Conservation (phyloP, 2,329 filamentous ascomycete species). For the Nothopassalora personata region DNA sequence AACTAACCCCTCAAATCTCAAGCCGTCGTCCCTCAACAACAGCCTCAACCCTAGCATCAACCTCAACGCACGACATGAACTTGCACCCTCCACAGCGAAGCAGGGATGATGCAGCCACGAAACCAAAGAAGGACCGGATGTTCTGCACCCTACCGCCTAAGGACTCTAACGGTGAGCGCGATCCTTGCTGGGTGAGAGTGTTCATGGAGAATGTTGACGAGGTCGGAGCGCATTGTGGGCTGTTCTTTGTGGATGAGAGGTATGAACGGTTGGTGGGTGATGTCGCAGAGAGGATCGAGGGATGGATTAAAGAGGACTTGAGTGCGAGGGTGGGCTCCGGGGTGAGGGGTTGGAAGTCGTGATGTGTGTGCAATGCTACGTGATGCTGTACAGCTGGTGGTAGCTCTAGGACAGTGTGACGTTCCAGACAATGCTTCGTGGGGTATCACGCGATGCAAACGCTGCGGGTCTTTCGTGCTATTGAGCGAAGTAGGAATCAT, state of each 20-base stretch:
- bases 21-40: constrained; percentile 5
- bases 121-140: constrained; percentile 56
- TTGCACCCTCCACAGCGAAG: constrained; percentile 12
- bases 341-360: not conserved
- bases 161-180: constrained; percentile 52
- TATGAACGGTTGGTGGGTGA: constrained; percentile 36
- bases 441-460: not conserved
- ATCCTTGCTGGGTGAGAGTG: constrained; percentile 70
- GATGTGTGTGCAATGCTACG: not conserved
- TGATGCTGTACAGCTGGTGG: not conserved
- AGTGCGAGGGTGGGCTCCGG: not conserved
- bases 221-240: constrained; percentile 74
- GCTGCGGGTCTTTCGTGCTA: not conserved
- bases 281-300: constrained; percentile 33
- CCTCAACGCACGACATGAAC: constrained; percentile 3
- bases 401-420: not conserved
- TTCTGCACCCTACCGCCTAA: constrained; percentile 71
- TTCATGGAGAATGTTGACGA: constrained; percentile 81
- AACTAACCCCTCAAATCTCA: not conserved
- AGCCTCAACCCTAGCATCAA: constrained; percentile 3
- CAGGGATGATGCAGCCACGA: constrained; percentile 12
- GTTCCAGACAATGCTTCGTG: not conserved
- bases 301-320: constrained; percentile 30
- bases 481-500: constrained; percentile 7
- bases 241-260: constrained; percentile 64